Evolutionary conservation across 2,329 filamentous ascomycete genomes (phyloP), one percentile per base, ranked within the genome.

Genomic region (Colletotrichum incanum): DNA sequence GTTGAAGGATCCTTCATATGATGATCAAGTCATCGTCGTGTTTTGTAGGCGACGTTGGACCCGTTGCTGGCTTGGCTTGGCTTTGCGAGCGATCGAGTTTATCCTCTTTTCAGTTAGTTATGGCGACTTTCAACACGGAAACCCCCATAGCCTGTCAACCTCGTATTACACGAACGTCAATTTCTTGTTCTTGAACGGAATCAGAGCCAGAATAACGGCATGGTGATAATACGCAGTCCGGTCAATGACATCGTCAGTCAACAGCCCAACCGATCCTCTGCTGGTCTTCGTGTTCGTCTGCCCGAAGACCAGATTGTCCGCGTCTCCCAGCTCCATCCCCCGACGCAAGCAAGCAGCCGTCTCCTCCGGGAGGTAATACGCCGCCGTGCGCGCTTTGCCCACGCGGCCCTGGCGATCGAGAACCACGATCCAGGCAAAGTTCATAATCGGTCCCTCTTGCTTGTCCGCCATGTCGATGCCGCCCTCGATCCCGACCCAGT

Each of bases 381-480:
- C 76, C 6, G 79, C 78, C 5, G 83, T 84, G 52, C 82, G 79
- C 14, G 82, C 83, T 56, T 80, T 82, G 5, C 83, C 82, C 31
- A 74, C 74, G 5, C 74, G 76, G 6, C 78, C 79, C 4, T 78
- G 76, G 7, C 71, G 73, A 12, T 74, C 74, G 7, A 78, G 73
- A 1, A 85, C 75, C 1, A 81, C 81, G 12, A 85, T 77, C 83
- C 83, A 85, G 2, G 83, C 83, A 75, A 85, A 85, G 12, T 80
- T 80, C 66, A 79, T 76, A 31, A 84, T 75, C 11, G 77, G 61
- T 9, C 63, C 74, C 16, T 73, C 69, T 9, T 71, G 70, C n/a
- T 74, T 73, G 12, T 75, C 74, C 5, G 43, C 28, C 26, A 61
- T 39, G 45, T 83, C 80, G 5, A 84, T 78, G 3, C 83, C 83